These are phyloP conservation scores for Ramaria sp. DNA, from an alignment of 768 basidiomycete species.

Conservation along the genomic window DNA sequence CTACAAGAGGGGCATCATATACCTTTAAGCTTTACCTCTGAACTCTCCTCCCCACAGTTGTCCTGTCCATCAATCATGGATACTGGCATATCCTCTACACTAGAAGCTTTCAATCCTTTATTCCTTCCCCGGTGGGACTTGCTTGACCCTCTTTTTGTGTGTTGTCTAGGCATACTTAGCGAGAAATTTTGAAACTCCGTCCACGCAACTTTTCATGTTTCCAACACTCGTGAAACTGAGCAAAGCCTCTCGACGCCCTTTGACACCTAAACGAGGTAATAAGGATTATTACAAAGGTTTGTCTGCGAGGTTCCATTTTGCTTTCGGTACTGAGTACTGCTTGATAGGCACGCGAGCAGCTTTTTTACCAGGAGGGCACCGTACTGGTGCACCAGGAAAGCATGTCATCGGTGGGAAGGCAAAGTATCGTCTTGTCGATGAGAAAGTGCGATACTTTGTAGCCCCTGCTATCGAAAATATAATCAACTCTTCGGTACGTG, in stretches of 20 bases:
- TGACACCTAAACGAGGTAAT: slow-evolving; percentile 82
- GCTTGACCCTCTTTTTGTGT: not conserved
- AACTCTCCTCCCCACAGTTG: slow-evolving; percentile 8
- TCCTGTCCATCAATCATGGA: slow-evolving; percentile 41
- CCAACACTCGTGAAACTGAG: slow-evolving; percentile 58
- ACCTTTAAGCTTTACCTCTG: not conserved
- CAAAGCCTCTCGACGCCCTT: slow-evolving; percentile 73
- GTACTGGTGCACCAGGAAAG: slow-evolving; percentile 83
- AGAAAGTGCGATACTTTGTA: slow-evolving; percentile 74
- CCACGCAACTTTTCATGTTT: slow-evolving; percentile 43
- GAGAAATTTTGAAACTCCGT: slow-evolving; percentile 7
- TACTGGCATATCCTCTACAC: slow-evolving; percentile 35
- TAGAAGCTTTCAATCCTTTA: not conserved
- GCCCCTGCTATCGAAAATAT: slow-evolving; percentile 66
- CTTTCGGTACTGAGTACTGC: not conserved
- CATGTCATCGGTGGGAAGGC: slow-evolving; percentile 62
- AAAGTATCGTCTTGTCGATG: slow-evolving; percentile 74
- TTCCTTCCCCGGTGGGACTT: not conserved
- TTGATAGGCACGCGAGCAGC: slow-evolving; percentile 71
- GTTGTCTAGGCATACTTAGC: not conserved
- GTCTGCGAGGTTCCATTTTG: slow-evolving; percentile 8
- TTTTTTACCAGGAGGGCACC: slow-evolving; percentile 67
- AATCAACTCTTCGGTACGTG: slow-evolving; percentile 41
- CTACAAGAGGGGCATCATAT: not conserved
- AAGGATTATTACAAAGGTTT: slow-evolving; percentile 97